Conservation (phyloP, 495 filamentous ascomycete species). For the Hyphodiscus hymeniophilus region DNA sequence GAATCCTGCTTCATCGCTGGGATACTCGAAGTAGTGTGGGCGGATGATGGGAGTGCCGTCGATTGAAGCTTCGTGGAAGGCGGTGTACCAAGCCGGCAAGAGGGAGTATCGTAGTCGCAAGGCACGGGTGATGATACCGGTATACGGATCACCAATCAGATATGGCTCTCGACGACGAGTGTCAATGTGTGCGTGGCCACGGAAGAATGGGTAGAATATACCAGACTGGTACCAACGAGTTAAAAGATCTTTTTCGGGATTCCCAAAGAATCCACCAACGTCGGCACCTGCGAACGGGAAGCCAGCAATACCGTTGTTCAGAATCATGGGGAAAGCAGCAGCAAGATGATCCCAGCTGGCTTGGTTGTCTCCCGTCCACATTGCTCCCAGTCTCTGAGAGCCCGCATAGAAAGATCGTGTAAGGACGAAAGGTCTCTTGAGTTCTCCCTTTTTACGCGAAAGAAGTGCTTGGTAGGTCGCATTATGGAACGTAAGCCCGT, state of each 20-base stretch:
- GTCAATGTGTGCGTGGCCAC: constrained; percentile 96
- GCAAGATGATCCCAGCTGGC: constrained; percentile 88
- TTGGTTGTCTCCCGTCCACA: constrained; percentile 98
- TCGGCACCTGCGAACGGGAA: constrained; percentile 94
- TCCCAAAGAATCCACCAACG: constrained; percentile 96
- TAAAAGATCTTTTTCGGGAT: constrained; percentile 82
- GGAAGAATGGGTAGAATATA: constrained; percentile 98
- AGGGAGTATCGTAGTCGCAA: constrained; percentile 83
- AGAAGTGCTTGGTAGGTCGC: constrained; percentile 81
- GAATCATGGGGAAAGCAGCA: constrained; percentile 81
- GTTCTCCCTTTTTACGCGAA: constrained; percentile 70
- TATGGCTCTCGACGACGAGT: constrained; percentile 92
- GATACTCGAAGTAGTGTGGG: constrained; percentile 87
- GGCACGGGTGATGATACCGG: constrained; percentile 75
- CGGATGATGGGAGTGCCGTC: constrained; percentile 81
- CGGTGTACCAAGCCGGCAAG: constrained; percentile 92
- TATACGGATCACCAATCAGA: constrained; percentile 75
- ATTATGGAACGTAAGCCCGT: constrained; percentile 89
- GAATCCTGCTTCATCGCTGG: constrained; percentile 77
- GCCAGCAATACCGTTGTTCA: constrained; percentile 84
- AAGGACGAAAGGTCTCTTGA: constrained; percentile 78
- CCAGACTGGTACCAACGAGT: constrained; percentile 96
- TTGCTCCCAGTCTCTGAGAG: constrained; percentile 80
- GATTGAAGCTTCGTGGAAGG: constrained; percentile 79
- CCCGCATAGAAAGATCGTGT: constrained; percentile 89